A percentile compares a stretch with the other conserved stretches of the same genome.
phyloP scores from a whole-genome alignment of 352 stramenopile genomes.

The Thalassiosira exigua region DNA sequence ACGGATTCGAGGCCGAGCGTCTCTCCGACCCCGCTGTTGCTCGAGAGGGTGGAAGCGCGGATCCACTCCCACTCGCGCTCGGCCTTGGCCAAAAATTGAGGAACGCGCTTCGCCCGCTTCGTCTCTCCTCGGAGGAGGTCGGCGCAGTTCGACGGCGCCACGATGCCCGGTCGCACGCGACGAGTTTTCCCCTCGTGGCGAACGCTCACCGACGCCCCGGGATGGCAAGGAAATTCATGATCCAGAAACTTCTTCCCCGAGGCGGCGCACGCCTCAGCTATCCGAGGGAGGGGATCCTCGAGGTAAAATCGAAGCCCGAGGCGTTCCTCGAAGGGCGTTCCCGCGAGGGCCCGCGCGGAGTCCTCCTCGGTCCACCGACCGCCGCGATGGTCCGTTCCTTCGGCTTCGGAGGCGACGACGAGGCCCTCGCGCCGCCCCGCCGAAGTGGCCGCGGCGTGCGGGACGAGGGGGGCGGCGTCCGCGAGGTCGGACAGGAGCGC shows the following conservation, averaged over 20 bases:
- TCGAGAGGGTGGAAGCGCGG: slow-evolving; percentile 17
- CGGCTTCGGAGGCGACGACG: too few species aligned
- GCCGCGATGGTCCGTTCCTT: too few species aligned
- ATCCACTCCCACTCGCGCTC: slow-evolving; percentile 22
- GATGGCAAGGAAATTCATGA: slow-evolving; percentile 14
- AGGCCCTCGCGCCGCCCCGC: too few species aligned
- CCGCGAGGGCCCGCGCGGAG: background rate
- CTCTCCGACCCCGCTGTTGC: too few species aligned
- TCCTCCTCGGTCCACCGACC: slow-evolving; percentile 1
- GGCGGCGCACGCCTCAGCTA: slow-evolving; percentile 2
- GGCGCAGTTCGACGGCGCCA: slow-evolving; percentile 19
- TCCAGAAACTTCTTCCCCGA: slow-evolving; percentile 2
- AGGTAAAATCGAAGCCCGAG: slow-evolving; percentile 10
- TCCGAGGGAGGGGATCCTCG: background rate
- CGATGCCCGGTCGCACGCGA: slow-evolving; percentile 11
- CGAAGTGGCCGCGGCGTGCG: too few species aligned
- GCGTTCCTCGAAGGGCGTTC: background rate
- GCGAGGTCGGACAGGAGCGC: too few species aligned
- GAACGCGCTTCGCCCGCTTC: slow-evolving; percentile 12
- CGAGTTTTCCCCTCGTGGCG: background rate
- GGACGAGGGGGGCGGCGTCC: too few species aligned
- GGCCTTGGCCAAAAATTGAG: slow-evolving; percentile 26
- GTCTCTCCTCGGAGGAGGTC: slow-evolving; percentile 15
- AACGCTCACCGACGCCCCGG: background rate
- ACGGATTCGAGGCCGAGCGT: slow-evolving; percentile 12